Evolutionary conservation across 2,329 filamentous ascomycete species (phyloP).

Genomic region (Aspergillus fumigatus): DNA sequence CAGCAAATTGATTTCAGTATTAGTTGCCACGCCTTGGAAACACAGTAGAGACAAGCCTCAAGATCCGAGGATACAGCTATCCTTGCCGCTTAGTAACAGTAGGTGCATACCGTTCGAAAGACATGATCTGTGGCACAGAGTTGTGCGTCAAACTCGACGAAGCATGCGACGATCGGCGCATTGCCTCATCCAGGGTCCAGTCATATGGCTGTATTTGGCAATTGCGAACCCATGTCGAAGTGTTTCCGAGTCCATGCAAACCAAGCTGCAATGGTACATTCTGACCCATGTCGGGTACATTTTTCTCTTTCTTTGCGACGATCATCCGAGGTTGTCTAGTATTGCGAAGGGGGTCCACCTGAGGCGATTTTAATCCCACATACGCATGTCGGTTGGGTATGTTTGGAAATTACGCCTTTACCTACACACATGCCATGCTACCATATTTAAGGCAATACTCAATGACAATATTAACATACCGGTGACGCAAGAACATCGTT

Average conservation of each 20-base stretch:
- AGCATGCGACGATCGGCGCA: neutral
- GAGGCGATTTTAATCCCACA: neutral
- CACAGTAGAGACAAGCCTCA: neutral
- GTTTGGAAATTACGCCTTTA: neutral
- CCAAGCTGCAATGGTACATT: neutral
- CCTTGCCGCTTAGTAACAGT: neutral
- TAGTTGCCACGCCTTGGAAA: neutral
- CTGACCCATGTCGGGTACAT: neutral
- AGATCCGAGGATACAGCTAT: neutral
- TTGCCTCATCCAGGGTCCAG: neutral
- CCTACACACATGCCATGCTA: neutral
- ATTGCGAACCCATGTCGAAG: neutral
- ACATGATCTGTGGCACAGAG: neutral
- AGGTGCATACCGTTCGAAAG: neutral
- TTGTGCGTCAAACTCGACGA: too few relatives aligned
- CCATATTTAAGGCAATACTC: neutral
- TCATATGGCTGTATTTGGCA: neutral
- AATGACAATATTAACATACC: neutral
- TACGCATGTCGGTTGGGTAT: neutral
- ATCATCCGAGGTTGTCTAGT: neutral
- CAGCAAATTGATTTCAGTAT: neutral
- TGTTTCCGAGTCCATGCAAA: neutral
- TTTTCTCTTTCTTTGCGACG: neutral
- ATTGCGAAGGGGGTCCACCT: neutral
- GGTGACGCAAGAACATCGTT: neutral